These are phyloP conservation scores for Pelargonium cotyledonis DNA, from an alignment of 441 rosid genomes.

Conservation along the genomic window DNA sequence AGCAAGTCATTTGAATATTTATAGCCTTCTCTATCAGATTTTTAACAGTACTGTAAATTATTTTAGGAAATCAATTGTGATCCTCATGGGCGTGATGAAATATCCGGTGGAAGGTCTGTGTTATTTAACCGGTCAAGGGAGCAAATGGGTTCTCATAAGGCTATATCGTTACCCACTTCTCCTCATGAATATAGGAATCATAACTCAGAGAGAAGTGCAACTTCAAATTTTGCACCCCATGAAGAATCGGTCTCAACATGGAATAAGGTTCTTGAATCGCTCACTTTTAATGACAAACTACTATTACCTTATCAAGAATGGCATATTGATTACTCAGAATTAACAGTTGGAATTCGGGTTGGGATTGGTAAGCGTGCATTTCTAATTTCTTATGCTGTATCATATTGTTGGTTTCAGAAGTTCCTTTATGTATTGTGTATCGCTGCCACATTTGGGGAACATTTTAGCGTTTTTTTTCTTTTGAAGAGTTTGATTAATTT, in stretches of 20 bases:
- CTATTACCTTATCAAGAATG: constrained; percentile 80
- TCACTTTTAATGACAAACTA: constrained; percentile 67
- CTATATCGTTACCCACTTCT: constrained; percentile 91
- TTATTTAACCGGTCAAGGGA: constrained; percentile 43
- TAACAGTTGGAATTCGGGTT: constrained; percentile 92
- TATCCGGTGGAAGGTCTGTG: constrained; percentile 63
- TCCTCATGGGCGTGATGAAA: constrained; percentile 49
- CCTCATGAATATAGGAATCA: constrained; percentile 79
- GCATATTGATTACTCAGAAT: constrained; percentile 91
- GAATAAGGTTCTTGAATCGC: constrained; percentile 92
- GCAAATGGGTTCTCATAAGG: constrained; percentile 69
- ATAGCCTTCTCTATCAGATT: constrained; percentile 9
- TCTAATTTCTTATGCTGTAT: neutral
- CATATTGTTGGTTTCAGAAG: neutral
- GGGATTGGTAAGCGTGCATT: constrained; percentile 71
- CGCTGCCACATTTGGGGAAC: neutral
- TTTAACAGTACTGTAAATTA: constrained; percentile 14
- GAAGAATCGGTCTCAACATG: constrained; percentile 58
- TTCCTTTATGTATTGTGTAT: neutral
- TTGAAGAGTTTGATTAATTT: neutral
- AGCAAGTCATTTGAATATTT: constrained; percentile 8
- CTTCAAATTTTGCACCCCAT: constrained; percentile 36
- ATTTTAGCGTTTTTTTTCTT: neutral
- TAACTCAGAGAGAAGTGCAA: constrained; percentile 47
- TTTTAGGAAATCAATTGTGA: constrained; percentile 53